A percentile compares a stretch with the other conserved stretches of the same genome.
These are phyloP conservation scores for Blastocystis sp. DNA, from an alignment of 352 stramenopile species.

Conservation along the genomic window DNA sequence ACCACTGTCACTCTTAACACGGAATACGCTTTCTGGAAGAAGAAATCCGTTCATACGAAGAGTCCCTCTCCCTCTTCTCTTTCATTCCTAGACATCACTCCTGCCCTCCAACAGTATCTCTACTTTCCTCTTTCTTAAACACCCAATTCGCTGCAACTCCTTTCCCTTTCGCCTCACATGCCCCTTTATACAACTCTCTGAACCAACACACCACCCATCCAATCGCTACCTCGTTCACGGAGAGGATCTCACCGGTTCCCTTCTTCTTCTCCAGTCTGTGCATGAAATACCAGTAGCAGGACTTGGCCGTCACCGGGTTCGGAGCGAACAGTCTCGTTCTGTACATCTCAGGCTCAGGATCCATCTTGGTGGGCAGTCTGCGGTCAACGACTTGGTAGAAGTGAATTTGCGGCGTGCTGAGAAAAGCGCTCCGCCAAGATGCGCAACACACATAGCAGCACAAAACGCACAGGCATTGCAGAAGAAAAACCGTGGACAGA, in stretches of 20 bases:
- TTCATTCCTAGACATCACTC: too few relatives aligned
- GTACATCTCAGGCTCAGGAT: constrained; percentile 84
- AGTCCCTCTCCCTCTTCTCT: too few relatives aligned
- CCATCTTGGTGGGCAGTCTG: constrained; percentile 90
- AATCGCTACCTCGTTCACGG: too few relatives aligned
- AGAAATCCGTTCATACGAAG: too few relatives aligned
- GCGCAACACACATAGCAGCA: neutral
- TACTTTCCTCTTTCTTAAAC: too few relatives aligned
- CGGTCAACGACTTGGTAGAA: constrained; percentile 99
- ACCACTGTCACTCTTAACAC: too few relatives aligned
- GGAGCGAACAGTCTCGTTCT: constrained; percentile 86
- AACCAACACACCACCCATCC: too few relatives aligned
- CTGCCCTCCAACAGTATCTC: too few relatives aligned
- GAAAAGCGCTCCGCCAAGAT: neutral
- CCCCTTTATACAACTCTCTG: too few relatives aligned
- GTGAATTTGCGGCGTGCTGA: constrained; percentile 78
- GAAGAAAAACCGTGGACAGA: neutral
- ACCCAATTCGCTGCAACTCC: too few relatives aligned
- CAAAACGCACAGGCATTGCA: neutral
- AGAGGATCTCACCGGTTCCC: constrained; percentile 74
- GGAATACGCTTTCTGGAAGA: too few relatives aligned
- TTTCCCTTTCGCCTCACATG: too few relatives aligned
- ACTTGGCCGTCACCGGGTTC: constrained; percentile 84
- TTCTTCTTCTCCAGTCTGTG: constrained; percentile 90
- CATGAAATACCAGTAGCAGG: constrained; percentile 87